A percentile compares a stretch with the other conserved stretches of the same genome.
Evolutionary conservation across 2,329 filamentous ascomycete species (phyloP).

Genomic region (Xylaria polymorpha): DNA sequence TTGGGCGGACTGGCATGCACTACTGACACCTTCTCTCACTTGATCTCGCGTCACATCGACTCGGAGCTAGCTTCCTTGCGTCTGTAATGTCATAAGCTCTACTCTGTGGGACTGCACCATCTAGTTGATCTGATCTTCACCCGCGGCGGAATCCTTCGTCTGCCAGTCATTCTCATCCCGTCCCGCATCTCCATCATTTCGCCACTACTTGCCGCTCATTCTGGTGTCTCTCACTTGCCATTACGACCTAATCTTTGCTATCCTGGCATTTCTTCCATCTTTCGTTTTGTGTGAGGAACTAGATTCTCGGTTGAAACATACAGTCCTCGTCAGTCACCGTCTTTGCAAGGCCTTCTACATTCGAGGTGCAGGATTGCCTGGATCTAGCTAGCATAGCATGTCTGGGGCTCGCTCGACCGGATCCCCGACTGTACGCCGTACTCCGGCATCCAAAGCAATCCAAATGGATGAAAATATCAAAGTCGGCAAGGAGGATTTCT

Average conservation of each 20-base stretch:
- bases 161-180: conserved; percentile 17
- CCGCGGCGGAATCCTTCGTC: conserved; percentile 20
- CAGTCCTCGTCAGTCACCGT: conserved; percentile 24
- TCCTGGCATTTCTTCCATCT: conserved; percentile 49
- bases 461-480: conserved; percentile 54
- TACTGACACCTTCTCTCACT: conserved; percentile 31
- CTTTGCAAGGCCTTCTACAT: conserved; percentile 10
- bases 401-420: conserved; percentile 55
- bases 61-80: conserved; percentile 32
- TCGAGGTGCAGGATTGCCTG: neutral
- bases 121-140: conserved; percentile 29
- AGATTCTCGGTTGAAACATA: conserved; percentile 34
- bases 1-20: conserved; percentile 8
- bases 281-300: conserved; percentile 45
- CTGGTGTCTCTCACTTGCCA: conserved; percentile 39
- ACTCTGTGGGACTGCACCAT: conserved; percentile 27
- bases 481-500: conserved; percentile 53
- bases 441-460: conserved; percentile 49
- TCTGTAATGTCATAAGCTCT: conserved; percentile 23
- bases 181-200: conserved; percentile 31
- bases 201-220: conserved; percentile 29
- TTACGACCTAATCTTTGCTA: conserved; percentile 48
- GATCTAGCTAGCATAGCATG: conserved; percentile 49
- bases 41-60: conserved; percentile 23
- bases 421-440: conserved; percentile 56